Base-by-base conservation (phyloP, 2,329 filamentous ascomycete genomes). In the Fusarium sororula region DNA sequence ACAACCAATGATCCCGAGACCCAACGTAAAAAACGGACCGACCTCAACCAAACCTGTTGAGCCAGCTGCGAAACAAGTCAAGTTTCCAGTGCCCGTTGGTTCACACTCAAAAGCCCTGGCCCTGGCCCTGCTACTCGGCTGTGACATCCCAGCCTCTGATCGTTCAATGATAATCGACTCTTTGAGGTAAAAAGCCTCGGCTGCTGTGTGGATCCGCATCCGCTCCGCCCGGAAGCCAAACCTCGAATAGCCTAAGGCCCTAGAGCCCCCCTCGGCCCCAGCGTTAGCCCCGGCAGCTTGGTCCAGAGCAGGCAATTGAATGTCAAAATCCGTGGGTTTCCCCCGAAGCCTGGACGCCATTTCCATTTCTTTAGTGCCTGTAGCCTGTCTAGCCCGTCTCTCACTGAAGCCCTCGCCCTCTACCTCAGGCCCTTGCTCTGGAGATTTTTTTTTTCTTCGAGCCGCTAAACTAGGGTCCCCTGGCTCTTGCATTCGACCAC, bases 291-390 rank as follows among this genome's bases (percentile, higher is more conserved):
- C 67, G 65, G 74, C 63, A 54, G 32, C 57, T 60, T 63, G 48
- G 30, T 42, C 75, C 66, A 41, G 74, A 76, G 67, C 61, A 48
- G 72, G 74, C 54, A 75, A 69, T 30, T 30, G 35, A 63, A 42
- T 47, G 37, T 57, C 73, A 74, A 38, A 61, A 77, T 72, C 51
- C 53, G 74, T 77, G 55, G 42, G 58, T 63, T 70, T 59, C 58
- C 68, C 38, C 75, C 75, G 75, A 74, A 63, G 70, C 66, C 73
- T 62, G 66, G 74, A 54, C 47, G 53, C 74, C 74, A 70, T 58
- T 57, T 53, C 35, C 50, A 22, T 37, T 53, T 37, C 50, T 15
- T 53, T 37, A 53, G 50, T 53, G 50, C 13, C n/a, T 24, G 24
- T 24, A 4, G 50, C 13, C n/a, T 47, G 45, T 47, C 45, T 47